A percentile compares a stretch with the other conserved stretches of the same genome.
Conservation (phyloP, 495 filamentous ascomycete species). For the Penicillium odoratum region DNA sequence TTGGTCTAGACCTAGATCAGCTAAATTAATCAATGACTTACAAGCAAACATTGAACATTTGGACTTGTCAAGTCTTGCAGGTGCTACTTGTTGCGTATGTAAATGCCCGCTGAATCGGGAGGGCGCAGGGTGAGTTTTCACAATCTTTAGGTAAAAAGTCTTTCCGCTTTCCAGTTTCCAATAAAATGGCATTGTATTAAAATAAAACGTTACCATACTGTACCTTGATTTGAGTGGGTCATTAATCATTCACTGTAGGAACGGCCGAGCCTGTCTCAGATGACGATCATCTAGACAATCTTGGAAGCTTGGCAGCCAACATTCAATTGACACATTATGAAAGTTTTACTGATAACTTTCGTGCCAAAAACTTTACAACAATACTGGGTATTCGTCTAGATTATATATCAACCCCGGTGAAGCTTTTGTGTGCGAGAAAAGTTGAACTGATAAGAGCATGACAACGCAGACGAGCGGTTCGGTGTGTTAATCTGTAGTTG, state of each 20-base stretch:
- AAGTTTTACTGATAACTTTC: neutral
- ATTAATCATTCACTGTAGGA: conserved; percentile 17
- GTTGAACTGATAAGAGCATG: conserved; percentile 17
- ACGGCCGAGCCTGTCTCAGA: conserved; percentile 16
- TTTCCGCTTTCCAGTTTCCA: neutral
- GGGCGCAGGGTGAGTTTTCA: neutral
- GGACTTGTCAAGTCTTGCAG: neutral
- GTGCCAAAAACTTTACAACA: neutral
- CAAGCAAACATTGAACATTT: neutral
- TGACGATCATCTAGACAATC: conserved; percentile 15
- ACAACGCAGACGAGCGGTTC: conserved; percentile 6
- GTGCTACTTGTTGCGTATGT: neutral
- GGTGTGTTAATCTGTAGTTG: neutral
- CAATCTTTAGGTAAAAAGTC: too few species aligned
- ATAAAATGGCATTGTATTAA: conserved; percentile 4
- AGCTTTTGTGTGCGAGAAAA: neutral
- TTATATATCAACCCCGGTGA: conserved; percentile 3
- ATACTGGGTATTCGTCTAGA: neutral
- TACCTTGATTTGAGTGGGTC: conserved; percentile 21
- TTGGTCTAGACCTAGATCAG: neutral
- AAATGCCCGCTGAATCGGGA: neutral
- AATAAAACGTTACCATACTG: conserved; percentile 2
- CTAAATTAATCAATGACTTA: neutral
- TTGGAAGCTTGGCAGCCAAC: neutral
- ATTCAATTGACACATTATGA: too few species aligned